Conservation (phyloP, 2,329 filamentous ascomycete species). For the Apiospora kogelbergensis region DNA sequence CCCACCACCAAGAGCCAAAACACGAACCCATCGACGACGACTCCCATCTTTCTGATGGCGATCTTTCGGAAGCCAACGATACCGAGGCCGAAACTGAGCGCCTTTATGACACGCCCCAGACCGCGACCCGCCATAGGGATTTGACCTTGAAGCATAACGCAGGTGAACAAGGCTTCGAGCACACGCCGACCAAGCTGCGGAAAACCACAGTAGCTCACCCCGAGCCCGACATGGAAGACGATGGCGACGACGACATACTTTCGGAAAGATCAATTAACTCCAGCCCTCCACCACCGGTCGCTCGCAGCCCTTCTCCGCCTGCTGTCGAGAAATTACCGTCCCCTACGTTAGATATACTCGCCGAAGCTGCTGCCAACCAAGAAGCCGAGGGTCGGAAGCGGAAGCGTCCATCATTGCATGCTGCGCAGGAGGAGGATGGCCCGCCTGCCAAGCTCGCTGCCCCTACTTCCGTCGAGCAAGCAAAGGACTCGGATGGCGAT, state of each 20-base stretch:
- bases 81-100: conserved; percentile 94
- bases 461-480: background rate
- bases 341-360: conserved; percentile 31
- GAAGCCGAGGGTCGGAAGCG: conserved; percentile 34
- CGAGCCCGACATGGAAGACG: conserved; percentile 28
- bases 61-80: conserved; percentile 61
- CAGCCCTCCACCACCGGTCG: conserved; percentile 28
- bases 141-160: conserved; percentile 59
- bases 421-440: conserved; percentile 21
- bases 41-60: conserved; percentile 44
- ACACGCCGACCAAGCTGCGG: conserved; percentile 72
- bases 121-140: conserved; percentile 56
- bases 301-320: background rate
- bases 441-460: conserved; percentile 14
- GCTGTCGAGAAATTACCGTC: conserved; percentile 24
- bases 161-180: conserved; percentile 56
- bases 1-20: background rate
- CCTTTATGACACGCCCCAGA: conserved; percentile 83
- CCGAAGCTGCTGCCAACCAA: conserved; percentile 28
- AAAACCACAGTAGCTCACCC: conserved; percentile 37
- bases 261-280: conserved; percentile 35
- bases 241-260: conserved; percentile 37
- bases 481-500: conserved; percentile 30
- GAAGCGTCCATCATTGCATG: conserved; percentile 30
- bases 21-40: conserved; percentile 47